phyloP scores from a whole-genome alignment of 1,284 basidiomycete genomes.

The Lentinula novae-zelandiae region DNA sequence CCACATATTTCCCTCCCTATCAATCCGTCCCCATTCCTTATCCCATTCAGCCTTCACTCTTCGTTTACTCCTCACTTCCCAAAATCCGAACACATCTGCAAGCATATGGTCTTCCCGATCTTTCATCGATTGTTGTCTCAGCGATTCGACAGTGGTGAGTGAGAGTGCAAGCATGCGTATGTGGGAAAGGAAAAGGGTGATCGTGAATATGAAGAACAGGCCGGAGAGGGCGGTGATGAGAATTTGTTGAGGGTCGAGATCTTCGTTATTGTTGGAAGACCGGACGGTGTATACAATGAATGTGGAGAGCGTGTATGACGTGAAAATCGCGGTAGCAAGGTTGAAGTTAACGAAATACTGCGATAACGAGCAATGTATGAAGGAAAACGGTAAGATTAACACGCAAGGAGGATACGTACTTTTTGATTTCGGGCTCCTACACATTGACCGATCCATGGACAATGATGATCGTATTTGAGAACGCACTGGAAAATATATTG shows the following conservation, averaged over 20 bases:
- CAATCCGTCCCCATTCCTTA: slow-evolving; percentile 70
- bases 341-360: slow-evolving; percentile 75
- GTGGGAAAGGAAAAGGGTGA: slow-evolving; percentile 56
- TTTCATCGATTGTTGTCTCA: slow-evolving; percentile 51
- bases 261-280: slow-evolving; percentile 22
- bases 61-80: slow-evolving; percentile 39
- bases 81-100: slow-evolving; percentile 31
- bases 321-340: slow-evolving; percentile 52
- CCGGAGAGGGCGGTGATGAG: slow-evolving; percentile 60
- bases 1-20: slow-evolving; percentile 81
- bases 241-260: slow-evolving; percentile 47
- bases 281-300: slow-evolving; percentile 46
- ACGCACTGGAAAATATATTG: slow-evolving; percentile 46
- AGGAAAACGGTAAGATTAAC: not conserved
- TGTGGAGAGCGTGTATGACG: slow-evolving; percentile 57
- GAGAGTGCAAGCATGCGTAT: slow-evolving; percentile 57
- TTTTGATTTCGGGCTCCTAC: slow-evolving; percentile 81
- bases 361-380: not conserved
- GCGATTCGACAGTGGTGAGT: slow-evolving; percentile 78
- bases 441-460: slow-evolving; percentile 81
- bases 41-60: slow-evolving; percentile 52
- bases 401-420: slow-evolving; percentile 26
- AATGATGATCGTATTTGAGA: slow-evolving; percentile 76
- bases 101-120: slow-evolving; percentile 59
- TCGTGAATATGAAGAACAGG: slow-evolving; percentile 72